Evolutionary conservation across 306 rosid species (phyloP), one percentile per base, ranked within the genome.

Genomic region (Begonia masoniana): DNA sequence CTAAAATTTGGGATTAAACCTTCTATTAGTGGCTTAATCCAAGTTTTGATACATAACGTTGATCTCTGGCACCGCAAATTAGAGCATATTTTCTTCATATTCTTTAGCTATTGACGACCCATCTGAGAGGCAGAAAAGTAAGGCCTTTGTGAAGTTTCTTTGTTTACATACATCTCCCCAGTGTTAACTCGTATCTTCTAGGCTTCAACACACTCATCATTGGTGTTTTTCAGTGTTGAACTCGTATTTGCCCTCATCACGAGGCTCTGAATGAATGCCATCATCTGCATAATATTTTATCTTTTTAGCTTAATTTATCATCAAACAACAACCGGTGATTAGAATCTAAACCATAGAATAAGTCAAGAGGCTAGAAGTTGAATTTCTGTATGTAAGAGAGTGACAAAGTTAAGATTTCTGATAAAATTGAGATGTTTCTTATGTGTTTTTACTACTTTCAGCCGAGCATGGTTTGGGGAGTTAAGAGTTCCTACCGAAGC

Each of bases 221-320:
- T 50, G 56, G 58, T 58, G 55, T 5, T 50, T 64, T 47, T 76
- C 54, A 67, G 62, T 35, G 60, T 67, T 50, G 61, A 56, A 24
- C 51, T 58, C 51, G 81, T 69, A 62, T 41, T 52, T 19, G 68
- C 64, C 46, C 60, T 72, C 57, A 89, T 82, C 82, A 68, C 58
- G 15, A 67, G 54, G 52, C 95, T 85, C 61, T 68, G 91, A 54
- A 82, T 41, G 61, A 82, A 76, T 56, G 84, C 88, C 50, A 68
- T 49, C 76, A 76, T 50, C 97, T 89, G 97, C 80, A 68, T 54
- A 41, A 39, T 57, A 64, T 52, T 52, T 55, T 41, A 12, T 9
- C 13, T 43, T 43, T 2, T 54, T 21, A 31, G 39, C 5, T 31
- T 31, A 31, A 31, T 31, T 31, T 5, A 21, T 21, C 24, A 21